Evolutionary conservation across 1,284 basidiomycete species (phyloP).

Genomic region (Xerocomus minutiporus): DNA sequence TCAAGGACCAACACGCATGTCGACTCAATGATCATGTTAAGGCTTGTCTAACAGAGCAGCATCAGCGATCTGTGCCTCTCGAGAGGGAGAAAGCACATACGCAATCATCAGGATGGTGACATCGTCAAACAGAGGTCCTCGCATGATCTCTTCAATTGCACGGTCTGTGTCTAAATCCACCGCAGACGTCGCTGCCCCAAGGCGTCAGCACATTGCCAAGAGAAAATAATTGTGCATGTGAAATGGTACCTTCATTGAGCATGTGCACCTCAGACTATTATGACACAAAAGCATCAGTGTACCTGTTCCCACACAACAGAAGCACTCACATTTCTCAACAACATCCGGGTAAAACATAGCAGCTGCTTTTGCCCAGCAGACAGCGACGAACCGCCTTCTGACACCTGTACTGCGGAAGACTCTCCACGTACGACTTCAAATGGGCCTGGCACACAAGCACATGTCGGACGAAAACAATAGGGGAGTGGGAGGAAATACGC

Average conservation of each 20-base stretch:
- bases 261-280: slow-evolving; percentile 77
- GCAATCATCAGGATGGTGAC: slow-evolving; percentile 87
- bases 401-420: slow-evolving; percentile 64
- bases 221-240: no score
- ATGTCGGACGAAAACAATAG: background rate
- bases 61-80: no score
- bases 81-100: slow-evolving; percentile 35
- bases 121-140: slow-evolving; percentile 41
- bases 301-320: background rate
- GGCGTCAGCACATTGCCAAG: background rate
- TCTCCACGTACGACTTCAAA: slow-evolving; percentile 69
- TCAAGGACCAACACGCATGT: slow-evolving; percentile 51
- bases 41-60: slow-evolving; percentile 55
- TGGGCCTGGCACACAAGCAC: slow-evolving; percentile 41
- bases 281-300: background rate
- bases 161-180: slow-evolving; percentile 90
- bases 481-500: slow-evolving; percentile 14
- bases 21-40: slow-evolving; percentile 89
- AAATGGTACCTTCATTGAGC: slow-evolving; percentile 74
- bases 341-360: slow-evolving; percentile 77
- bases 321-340: slow-evolving; percentile 55
- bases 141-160: slow-evolving; percentile 68
- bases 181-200: slow-evolving; percentile 60
- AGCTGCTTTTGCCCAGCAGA: slow-evolving; percentile 84
- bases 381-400: slow-evolving; percentile 80